A percentile compares a stretch with the other conserved stretches of the same genome.
Conservation (phyloP, 2,329 filamentous ascomycete genomes). For the Fusarium tanahbumbuense region DNA sequence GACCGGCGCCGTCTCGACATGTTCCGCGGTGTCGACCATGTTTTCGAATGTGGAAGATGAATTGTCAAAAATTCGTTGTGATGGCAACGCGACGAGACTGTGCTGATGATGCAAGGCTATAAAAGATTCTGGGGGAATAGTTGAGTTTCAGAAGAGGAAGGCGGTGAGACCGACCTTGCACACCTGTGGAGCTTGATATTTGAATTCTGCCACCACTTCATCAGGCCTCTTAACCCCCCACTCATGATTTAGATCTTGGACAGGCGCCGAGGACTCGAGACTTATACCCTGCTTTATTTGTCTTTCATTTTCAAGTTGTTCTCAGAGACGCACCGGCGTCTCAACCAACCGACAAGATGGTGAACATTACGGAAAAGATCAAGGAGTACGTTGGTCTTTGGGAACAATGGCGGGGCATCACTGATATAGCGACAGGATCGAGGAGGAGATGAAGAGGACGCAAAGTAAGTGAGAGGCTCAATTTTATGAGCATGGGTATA, state of each 20-base stretch:
- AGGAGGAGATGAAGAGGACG: constrained; percentile 99
- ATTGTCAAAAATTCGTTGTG: constrained; percentile 24
- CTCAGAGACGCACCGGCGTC: constrained; percentile 39
- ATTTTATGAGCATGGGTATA: neutral
- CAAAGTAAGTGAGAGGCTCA: constrained; percentile 76
- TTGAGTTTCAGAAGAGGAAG: constrained; percentile 37
- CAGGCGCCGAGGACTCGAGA: constrained; percentile 16
- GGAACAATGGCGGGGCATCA: constrained; percentile 16
- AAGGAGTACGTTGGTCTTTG: constrained; percentile 79
- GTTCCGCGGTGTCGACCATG: constrained; percentile 51
- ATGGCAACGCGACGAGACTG: constrained; percentile 42
- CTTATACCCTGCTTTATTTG: constrained; percentile 23
- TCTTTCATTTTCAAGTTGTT: constrained; percentile 13
- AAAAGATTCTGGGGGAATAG: constrained; percentile 41
- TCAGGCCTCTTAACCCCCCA: constrained; percentile 47
- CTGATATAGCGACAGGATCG: constrained; percentile 75
- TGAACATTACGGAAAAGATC: constrained; percentile 99
- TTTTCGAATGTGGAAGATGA: neutral
- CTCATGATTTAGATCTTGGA: constrained; percentile 43
- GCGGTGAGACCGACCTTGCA: constrained; percentile 44
- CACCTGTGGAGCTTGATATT: constrained; percentile 32
- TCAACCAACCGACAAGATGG: constrained; percentile 72
- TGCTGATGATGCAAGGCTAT: constrained; percentile 45
- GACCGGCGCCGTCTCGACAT: constrained; percentile 44
- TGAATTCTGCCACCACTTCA: constrained; percentile 45